Evolutionary conservation across 1,284 basidiomycete genomes (phyloP).

Genomic region (Wolfiporia cocos): DNA sequence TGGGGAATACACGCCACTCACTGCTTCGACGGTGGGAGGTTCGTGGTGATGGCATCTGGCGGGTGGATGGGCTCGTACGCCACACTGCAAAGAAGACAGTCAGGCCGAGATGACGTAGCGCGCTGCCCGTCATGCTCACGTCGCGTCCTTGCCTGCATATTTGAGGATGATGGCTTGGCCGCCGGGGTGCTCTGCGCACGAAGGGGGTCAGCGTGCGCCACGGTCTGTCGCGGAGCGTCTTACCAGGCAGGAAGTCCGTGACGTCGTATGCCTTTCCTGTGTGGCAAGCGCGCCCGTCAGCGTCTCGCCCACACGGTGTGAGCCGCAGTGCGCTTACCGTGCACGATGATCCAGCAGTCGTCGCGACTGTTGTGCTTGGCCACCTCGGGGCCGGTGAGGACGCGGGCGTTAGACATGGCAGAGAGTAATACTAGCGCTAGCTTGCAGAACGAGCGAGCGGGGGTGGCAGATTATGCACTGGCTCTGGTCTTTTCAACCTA

Average conservation of each 20-base stretch:
- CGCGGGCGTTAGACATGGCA: conserved; percentile 18
- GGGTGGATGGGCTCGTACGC: conserved; percentile 63
- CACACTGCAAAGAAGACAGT: conserved; percentile 31
- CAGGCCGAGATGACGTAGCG: no score
- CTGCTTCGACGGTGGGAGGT: conserved; percentile 48
- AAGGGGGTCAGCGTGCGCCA: conserved; percentile 1
- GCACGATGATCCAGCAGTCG: conserved; percentile 74
- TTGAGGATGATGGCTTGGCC: conserved; percentile 57
- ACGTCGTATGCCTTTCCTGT: conserved; percentile 66
- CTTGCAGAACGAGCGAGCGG: no score
- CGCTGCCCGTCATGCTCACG: no score
- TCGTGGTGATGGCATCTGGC: conserved; percentile 55
- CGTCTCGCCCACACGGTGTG: no score
- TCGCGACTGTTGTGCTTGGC: conserved; percentile 34
- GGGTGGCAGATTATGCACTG: not conserved
- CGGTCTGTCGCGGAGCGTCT: conserved; percentile 3
- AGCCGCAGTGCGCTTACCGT: conserved; percentile 35
- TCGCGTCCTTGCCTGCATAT: conserved; percentile 74
- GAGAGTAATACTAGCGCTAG: no score
- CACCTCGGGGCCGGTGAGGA: conserved; percentile 24
- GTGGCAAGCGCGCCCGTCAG: no score
- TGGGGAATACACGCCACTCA: conserved; percentile 11
- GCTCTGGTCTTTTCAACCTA: conserved; percentile 13
- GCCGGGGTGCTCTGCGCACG: conserved; percentile 40
- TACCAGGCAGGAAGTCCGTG: conserved; percentile 59